Conservation (phyloP, 176 grass and related monocot species). For the Elymus sibiricus region DNA sequence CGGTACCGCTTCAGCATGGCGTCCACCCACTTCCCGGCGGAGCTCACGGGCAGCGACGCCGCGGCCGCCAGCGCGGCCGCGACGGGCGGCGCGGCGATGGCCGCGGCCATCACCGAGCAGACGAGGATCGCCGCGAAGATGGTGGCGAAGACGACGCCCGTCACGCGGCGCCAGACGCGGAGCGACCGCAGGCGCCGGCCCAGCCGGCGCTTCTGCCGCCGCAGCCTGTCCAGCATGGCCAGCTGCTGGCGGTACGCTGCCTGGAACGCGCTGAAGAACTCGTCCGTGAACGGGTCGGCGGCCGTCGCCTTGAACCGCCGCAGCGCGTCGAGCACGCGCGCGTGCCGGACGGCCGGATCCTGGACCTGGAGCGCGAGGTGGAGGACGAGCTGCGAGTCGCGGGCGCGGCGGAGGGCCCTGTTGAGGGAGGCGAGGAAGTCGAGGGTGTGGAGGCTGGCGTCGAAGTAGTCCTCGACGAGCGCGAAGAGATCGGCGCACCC, state of each 20-base stretch:
- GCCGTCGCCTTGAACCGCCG: conserved; percentile 52
- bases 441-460: conserved; percentile 87
- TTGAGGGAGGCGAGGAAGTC: conserved; percentile 90
- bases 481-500: conserved; percentile 72
- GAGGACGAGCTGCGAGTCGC: conserved; percentile 81
- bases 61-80: conserved; percentile 73
- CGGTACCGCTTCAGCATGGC: conserved; percentile 65
- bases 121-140: conserved; percentile 61
- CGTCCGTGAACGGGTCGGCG: conserved; percentile 79
- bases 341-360: conserved; percentile 18
- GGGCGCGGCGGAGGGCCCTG: conserved; percentile 88
- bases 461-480: conserved; percentile 96
- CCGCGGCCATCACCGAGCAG: conserved; percentile 58
- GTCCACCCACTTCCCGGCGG: conserved; percentile 75
- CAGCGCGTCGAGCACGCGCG: conserved; percentile 70
- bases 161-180: conserved; percentile 73
- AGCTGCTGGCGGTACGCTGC: conserved; percentile 72
- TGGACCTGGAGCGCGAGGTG: conserved; percentile 69
- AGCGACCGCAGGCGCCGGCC: conserved; percentile 65
- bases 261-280: conserved; percentile 79
- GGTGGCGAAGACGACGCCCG: conserved; percentile 71
- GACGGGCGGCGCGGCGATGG: conserved; percentile 55
- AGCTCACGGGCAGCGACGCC: conserved; percentile 44
- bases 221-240: conserved; percentile 71
- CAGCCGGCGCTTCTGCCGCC: conserved; percentile 61